Percentiles rank a stretch among this genome's conserved stretches.
phyloP scores from a whole-genome alignment of 1,139 yeast genomes.

The Candida mesenterica region DNA sequence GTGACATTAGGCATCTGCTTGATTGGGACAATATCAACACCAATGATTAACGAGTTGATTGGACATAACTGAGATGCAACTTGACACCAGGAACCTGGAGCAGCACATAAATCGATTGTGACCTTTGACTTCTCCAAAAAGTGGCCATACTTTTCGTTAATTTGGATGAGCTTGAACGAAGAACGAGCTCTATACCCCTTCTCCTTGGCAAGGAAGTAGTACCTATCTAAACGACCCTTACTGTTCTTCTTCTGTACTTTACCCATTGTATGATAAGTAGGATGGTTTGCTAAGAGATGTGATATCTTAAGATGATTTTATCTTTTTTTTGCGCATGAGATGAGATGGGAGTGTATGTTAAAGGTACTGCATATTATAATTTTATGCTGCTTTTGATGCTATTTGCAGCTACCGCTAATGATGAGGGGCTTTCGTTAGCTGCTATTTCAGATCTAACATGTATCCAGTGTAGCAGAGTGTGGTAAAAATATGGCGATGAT shows the following conservation, averaged over 20 bases:
- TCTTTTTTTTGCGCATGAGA: background rate
- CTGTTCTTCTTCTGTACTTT: constrained; percentile 94
- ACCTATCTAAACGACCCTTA: constrained; percentile 98
- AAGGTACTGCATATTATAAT: constrained; percentile 1
- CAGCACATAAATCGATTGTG: constrained; percentile 97
- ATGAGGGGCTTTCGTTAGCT: too few species aligned
- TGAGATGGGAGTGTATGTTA: too few species aligned
- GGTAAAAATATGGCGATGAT: too few species aligned
- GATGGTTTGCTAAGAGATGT: constrained; percentile 14
- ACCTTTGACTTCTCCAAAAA: constrained; percentile 95
- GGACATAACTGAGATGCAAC: constrained; percentile 95
- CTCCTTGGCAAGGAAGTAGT: constrained; percentile 94
- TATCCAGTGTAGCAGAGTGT: too few species aligned
- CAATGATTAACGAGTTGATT: constrained; percentile 86
- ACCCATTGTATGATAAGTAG: constrained; percentile 53
- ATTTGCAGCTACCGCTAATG: too few species aligned
- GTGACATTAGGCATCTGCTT: constrained; percentile 91
- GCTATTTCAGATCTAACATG: too few species aligned
- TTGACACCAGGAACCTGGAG: constrained; percentile 99
- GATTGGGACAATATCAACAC: constrained; percentile 97
- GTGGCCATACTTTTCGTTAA: constrained; percentile 94
- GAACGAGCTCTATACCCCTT: constrained; percentile 99
- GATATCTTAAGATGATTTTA: too few species aligned
- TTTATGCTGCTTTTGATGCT: too few species aligned
- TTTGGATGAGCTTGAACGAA: constrained; percentile 90